Percentiles rank a stretch among this genome's conserved stretches.
Evolutionary conservation across 108 stramenopile species (phyloP).

Genomic region (Nitzschia sp.): DNA sequence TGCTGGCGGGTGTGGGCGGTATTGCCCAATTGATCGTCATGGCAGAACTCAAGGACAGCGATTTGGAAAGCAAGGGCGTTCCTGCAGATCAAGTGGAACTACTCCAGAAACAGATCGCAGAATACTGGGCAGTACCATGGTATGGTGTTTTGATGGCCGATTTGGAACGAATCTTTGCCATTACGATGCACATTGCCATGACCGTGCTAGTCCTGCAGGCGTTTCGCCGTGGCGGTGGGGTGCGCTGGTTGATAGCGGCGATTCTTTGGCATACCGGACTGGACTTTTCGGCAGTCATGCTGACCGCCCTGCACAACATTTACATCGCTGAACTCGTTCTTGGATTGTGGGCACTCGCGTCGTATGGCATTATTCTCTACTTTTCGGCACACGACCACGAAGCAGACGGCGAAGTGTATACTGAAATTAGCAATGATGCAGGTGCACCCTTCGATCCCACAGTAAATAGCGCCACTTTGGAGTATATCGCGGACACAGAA

Average conservation of each 20-base stretch:
- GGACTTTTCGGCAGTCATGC: neutral
- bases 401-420: no score
- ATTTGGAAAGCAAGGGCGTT: neutral
- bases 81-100: neutral
- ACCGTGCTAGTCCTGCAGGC: neutral
- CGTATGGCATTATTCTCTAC: neutral
- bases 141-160: neutral
- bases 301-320: neutral
- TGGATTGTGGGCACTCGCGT: neutral
- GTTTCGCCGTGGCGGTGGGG: neutral
- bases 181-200: neutral
- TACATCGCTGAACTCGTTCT: neutral
- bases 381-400: no score
- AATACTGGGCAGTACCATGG: neutral
- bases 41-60: neutral
- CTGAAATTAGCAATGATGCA: no score
- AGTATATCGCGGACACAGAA: no score
- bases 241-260: neutral
- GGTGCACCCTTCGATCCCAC: no score
- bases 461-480: no score
- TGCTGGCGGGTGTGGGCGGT: neutral
- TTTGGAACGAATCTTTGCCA: conserved; percentile 10
- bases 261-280: neutral
- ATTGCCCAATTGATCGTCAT: neutral
- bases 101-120: neutral